Conservation (phyloP, 176 grass and related monocot genomes). For the Oryza rufipogon region DNA sequence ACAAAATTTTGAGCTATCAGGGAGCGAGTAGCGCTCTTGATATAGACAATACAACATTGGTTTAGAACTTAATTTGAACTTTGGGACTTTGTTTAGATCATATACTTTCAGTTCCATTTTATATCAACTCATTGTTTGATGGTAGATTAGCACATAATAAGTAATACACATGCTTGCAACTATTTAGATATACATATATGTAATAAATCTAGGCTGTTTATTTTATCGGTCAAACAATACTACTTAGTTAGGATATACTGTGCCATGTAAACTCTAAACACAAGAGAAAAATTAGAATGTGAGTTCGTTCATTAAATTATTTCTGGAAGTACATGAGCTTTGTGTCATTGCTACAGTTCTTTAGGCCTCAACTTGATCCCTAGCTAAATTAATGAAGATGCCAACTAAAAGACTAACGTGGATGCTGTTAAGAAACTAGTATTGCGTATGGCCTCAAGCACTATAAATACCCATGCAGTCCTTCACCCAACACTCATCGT, state of each 20-base stretch:
- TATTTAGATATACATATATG: too few species aligned
- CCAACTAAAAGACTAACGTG: neutral
- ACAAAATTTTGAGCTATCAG: too few species aligned
- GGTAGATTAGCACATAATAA: neutral
- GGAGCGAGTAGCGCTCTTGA: too few species aligned
- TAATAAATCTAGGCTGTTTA: too few species aligned
- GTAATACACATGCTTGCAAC: neutral
- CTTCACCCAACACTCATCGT: neutral
- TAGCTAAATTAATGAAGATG: neutral
- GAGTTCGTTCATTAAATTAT: neutral
- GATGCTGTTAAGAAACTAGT: neutral
- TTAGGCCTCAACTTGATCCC: neutral
- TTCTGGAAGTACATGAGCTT: neutral
- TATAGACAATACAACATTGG: too few species aligned
- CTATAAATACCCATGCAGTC: slow-evolving; percentile 24
- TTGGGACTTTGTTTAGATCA: too few species aligned
- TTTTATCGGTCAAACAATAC: too few species aligned
- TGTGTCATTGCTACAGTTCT: neutral
- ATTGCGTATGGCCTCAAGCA: neutral
- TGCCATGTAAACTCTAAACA: neutral
- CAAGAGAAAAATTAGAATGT: too few species aligned
- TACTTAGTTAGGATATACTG: too few species aligned
- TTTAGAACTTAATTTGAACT: too few species aligned
- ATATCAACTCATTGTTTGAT: neutral
- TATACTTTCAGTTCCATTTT: neutral